These are phyloP conservation scores for Penicillium verhagenii DNA, from an alignment of 495 filamentous ascomycete species.

Conservation along the genomic window DNA sequence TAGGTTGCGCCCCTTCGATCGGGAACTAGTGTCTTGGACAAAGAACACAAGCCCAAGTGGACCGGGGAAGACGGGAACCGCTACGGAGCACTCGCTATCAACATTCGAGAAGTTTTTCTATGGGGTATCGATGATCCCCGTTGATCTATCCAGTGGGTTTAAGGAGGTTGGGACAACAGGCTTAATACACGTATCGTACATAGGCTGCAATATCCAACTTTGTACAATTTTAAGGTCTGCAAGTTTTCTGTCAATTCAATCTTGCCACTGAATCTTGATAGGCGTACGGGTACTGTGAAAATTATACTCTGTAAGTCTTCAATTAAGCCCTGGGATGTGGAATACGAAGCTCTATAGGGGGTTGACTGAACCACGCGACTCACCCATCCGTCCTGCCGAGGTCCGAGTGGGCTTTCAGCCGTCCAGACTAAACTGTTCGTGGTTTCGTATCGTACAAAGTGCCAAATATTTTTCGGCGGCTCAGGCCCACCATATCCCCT, in stretches of 20 bases:
- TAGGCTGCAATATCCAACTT: no score
- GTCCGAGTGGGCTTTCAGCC: constrained; percentile 16
- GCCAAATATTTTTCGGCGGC: background rate
- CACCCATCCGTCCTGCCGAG: constrained; percentile 17
- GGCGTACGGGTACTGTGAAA: no score
- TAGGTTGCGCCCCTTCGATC: constrained; percentile 9
- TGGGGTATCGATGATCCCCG: background rate
- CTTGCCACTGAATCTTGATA: no score
- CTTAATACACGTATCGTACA: no score
- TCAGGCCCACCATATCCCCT: background rate
- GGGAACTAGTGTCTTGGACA: constrained; percentile 11
- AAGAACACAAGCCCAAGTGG: constrained; percentile 5
- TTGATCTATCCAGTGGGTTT: background rate
- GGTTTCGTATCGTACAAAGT: constrained; percentile 2
- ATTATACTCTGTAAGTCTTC: no score
- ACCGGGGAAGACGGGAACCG: background rate
- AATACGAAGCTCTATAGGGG: background rate
- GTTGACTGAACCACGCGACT: constrained; percentile 23
- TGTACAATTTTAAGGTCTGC: no score
- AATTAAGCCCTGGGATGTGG: no score
- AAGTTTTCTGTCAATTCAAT: no score
- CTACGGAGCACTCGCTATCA: background rate
- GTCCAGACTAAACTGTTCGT: constrained; percentile 14
- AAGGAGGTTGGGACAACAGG: background rate
- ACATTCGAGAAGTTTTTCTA: constrained; percentile 14